Conservation (phyloP, 2,329 filamentous ascomycete genomes). For the Alternaria angustiovoidea region DNA sequence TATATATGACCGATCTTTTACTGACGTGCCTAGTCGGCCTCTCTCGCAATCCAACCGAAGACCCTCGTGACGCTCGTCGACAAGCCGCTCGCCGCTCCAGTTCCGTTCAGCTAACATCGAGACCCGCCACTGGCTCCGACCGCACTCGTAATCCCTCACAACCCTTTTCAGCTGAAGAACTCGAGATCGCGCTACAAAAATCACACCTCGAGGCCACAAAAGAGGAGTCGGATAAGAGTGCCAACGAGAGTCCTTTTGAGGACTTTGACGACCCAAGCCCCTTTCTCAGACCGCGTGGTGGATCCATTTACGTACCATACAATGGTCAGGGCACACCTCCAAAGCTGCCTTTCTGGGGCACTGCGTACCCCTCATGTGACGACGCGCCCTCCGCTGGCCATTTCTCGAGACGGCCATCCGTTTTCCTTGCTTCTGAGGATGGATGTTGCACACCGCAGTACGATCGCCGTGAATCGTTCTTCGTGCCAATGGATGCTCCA, state of each 20-base stretch:
- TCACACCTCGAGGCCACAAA: conserved; percentile 48
- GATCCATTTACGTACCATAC: conserved; percentile 37
- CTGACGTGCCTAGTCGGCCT: conserved; percentile 44
- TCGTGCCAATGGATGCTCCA: conserved; percentile 18
- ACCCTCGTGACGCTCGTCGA: conserved; percentile 38
- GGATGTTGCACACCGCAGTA: conserved; percentile 22
- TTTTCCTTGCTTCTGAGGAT: conserved; percentile 15
- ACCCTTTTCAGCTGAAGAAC: conserved; percentile 56
- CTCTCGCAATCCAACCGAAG: conserved; percentile 45
- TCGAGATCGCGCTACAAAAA: conserved; percentile 54
- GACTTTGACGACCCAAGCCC: conserved; percentile 32
- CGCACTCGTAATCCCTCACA: conserved; percentile 40
- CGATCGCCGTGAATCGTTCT: conserved; percentile 27
- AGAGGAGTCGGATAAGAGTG: conserved; percentile 41
- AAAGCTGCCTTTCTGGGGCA: conserved; percentile 31
- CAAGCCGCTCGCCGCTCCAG: conserved; percentile 40
- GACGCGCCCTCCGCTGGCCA: conserved; percentile 16
- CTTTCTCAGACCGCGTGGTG: conserved; percentile 34
- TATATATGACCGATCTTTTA: conserved; percentile 10
- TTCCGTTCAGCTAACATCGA: conserved; percentile 32
- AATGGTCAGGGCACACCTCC: conserved; percentile 33
- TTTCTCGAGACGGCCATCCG: conserved; percentile 23
- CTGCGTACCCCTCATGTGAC: conserved; percentile 24
- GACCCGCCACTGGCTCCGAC: conserved; percentile 37
- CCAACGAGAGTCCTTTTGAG: conserved; percentile 26